Base-by-base conservation (phyloP, 2,329 filamentous ascomycete genomes). In the Penicillium concentricum region DNA sequence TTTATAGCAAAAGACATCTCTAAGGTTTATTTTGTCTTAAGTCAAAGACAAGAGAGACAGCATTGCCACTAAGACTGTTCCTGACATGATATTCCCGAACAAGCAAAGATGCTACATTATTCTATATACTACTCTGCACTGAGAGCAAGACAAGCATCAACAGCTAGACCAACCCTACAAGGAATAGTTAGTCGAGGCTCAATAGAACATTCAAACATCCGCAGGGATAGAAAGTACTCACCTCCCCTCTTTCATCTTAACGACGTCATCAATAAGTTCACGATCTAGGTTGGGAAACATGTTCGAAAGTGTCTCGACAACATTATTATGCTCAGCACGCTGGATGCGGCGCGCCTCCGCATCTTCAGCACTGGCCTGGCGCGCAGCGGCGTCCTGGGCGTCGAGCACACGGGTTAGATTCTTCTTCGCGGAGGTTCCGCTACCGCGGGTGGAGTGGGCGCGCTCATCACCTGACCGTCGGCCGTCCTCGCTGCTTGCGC, bases 231-330 rank as follows among this genome's bases (percentile, higher is more conserved):
- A 30, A 35, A 35, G 2, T 51, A 84, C 89, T 78, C 74, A 93
- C 91, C 91, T 86, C 71, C 94, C 95, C 75, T 97, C 88, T 77
- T 99, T 97, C 78, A 95, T 86, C 72, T 93, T 87, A 26, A 99
- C 94, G 39, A 99, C 94, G 77, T 99, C 94, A 68, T 92, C 92
- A 70, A 99, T 97, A 37, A 99, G 84, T 47, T 99, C 95, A 68
- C 87, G 86, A 73, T 99, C 94, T 49, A 99, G 79, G 70, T 95
- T 92, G 0, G 94, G 94, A 73, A 99, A 99, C 94, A 99, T 99
- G 66, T 91, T 89, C 46, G 91, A 87, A 56, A 99, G 78, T 35
- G 94, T 97, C 77, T 97, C 94, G 3, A 97, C 93, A 8, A 99
- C 87, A 66, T 92, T 93, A 52, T 85, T 82, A 74, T 97, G 92